A percentile compares a stretch with the other conserved stretches of the same genome.
These are phyloP conservation scores for Dryas alaskensis DNA, from an alignment of 306 rosid genomes.

Conservation along the genomic window DNA sequence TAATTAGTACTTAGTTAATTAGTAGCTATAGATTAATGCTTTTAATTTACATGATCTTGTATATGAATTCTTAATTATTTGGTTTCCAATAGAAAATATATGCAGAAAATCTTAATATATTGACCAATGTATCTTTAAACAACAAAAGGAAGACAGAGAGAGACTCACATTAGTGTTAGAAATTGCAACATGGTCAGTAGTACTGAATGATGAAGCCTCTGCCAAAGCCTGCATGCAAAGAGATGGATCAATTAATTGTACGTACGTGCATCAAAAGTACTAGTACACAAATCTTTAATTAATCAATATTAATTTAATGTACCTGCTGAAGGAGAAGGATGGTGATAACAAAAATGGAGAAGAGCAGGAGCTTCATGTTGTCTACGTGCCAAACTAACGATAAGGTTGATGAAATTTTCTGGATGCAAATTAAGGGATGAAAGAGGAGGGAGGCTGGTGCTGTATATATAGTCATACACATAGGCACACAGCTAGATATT, in stretches of 20 bases:
- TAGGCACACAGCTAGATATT: too few relatives aligned
- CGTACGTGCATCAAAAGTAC: too few relatives aligned
- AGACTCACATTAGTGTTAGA: slow-evolving; percentile 31
- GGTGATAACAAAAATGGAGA: slow-evolving; percentile 21
- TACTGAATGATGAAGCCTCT: slow-evolving; percentile 36
- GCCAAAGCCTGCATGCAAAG: slow-evolving; percentile 31
- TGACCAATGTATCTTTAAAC: neutral
- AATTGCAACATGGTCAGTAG: slow-evolving; percentile 15
- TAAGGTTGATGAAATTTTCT: neutral
- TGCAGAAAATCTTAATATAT: too few relatives aligned
- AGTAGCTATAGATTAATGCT: too few relatives aligned
- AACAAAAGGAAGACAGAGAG: neutral
- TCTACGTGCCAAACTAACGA: neutral
- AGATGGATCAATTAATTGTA: too few relatives aligned
- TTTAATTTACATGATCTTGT: too few relatives aligned
- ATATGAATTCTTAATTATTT: too few relatives aligned
- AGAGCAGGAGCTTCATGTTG: slow-evolving; percentile 39
- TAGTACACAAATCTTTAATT: too few relatives aligned
- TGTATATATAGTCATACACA: too few relatives aligned
- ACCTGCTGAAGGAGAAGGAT: slow-evolving; percentile 36
- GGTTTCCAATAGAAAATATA: too few relatives aligned
- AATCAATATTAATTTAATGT: neutral
- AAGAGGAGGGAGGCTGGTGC: neutral
- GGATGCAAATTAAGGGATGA: neutral
- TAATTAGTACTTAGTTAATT: too few relatives aligned